phyloP scores from a whole-genome alignment of 2,329 filamentous ascomycete genomes.

The Parascedosporium putredinis region DNA sequence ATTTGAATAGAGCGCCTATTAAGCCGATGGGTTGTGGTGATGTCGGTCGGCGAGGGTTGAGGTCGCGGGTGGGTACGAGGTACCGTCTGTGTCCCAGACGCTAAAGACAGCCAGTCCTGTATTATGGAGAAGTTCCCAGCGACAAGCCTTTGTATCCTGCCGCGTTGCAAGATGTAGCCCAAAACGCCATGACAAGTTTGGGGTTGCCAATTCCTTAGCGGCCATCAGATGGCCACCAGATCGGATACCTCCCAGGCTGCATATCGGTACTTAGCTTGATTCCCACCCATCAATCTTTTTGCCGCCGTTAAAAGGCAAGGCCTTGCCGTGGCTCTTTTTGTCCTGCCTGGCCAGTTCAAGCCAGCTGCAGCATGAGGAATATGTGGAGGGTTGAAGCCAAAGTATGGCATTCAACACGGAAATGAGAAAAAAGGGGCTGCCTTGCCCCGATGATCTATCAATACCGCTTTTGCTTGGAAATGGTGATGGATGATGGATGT shows the following conservation, averaged over 20 bases:
- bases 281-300: neutral
- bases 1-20: too few species aligned
- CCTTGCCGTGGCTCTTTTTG: neutral
- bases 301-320: neutral
- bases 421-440: too few species aligned
- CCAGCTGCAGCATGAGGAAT: too few species aligned
- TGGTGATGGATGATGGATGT: neutral
- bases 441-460: too few species aligned
- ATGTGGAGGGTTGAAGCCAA: too few species aligned
- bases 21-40: neutral
- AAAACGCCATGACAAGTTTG: neutral
- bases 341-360: neutral
- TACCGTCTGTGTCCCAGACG: constrained; percentile 6
- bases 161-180: neutral
- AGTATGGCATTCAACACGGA: too few species aligned
- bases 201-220: too few species aligned
- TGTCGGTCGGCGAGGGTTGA: constrained; percentile 2
- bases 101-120: neutral
- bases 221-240: neutral
- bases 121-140: constrained; percentile 1
- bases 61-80: constrained; percentile 8
- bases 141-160: constrained; percentile 7
- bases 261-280: constrained; percentile 5
- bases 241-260: constrained; percentile 1
- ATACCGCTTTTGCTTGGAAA: too few species aligned